These are phyloP conservation scores for Picea glauca DNA, from an alignment of 75 land plant species.

Conservation along the genomic window DNA sequence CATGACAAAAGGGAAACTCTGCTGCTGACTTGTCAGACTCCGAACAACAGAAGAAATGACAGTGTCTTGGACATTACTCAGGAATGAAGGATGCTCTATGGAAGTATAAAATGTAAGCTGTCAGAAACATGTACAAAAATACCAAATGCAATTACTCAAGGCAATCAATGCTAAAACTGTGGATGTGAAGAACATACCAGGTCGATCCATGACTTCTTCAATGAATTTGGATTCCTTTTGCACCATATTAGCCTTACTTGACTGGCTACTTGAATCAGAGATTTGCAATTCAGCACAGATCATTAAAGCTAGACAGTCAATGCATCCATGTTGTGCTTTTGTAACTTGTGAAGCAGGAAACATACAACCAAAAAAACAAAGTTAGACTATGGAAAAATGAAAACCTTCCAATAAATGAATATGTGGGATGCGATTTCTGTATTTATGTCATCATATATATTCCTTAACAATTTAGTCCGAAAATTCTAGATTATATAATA, in stretches of 20 bases:
- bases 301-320: slow-evolving; percentile 82
- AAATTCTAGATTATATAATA: not conserved
- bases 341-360: slow-evolving; percentile 25
- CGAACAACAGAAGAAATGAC: slow-evolving; percentile 33
- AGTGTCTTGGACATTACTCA: slow-evolving; percentile 4
- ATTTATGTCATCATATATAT: not conserved
- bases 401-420: not conserved
- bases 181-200: slow-evolving; percentile 1
- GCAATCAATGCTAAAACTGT: not conserved
- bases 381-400: not conserved
- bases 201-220: slow-evolving; percentile 12
- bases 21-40: slow-evolving; percentile 20
- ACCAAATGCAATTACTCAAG: not conserved
- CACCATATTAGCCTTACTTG: not conserved
- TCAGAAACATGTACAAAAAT: not conserved
- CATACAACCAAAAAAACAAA: not conserved
- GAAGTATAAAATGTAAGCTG: not conserved
- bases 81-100: not conserved
- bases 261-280: slow-evolving; percentile 14
- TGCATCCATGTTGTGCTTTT: slow-evolving; percentile 90
- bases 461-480: not conserved
- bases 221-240: not conserved
- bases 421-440: not conserved
- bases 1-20: slow-evolving; percentile 9
- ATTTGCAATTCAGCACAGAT: slow-evolving; percentile 51